Base-by-base conservation (phyloP, 176 grass and related monocot species). In the Oryza punctata region DNA sequence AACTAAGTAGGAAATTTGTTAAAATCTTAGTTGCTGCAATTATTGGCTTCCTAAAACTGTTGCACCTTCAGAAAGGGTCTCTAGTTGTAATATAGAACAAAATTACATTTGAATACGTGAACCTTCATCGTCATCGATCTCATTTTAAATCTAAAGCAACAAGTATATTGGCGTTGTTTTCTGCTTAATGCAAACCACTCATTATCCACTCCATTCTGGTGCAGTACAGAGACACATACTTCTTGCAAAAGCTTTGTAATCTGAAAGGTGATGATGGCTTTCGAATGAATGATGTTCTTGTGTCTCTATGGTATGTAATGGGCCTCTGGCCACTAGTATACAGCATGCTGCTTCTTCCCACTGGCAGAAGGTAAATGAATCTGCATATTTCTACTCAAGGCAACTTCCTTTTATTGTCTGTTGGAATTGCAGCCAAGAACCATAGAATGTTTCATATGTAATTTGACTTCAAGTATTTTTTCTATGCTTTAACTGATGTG, bases 261-360 rank as follows among this genome's bases (percentile, higher is more conserved):
- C 83, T 95, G 44, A 91, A 72, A 90, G 96, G 30, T 23, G 93
- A 96, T 59, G 96, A 98, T 68, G 96, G 96, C 15, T 98, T 95
- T 23, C 63, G 57, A 80, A 98, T 98, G 96, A 98, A 98, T 63
- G 74, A 63, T 10, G 93, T 98, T 82, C 89, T 98, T 38, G 89
- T 95, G 52, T 78, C 91, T 67, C 83, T 98, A 25, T 98, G 96
- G 96, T 95, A 95, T 74, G 87, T 95, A 61, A 95, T 95, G 93
- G 89, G 93, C 30, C 78, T 96, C 43, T 95, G 96, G 96, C 96
- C 96, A 71, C 65, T 95, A 30, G 73, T 98, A 21, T 98, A 98
- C 72, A 91, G 83, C 72, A 95, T 95, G 91, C 75, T 98, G 73
- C 74, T 93, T 38, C 59, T 98, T 86, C 92, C 92, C 78, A 95